Evolutionary conservation across 768 basidiomycete species (phyloP).

Genomic region (Pleurotus sapidus): DNA sequence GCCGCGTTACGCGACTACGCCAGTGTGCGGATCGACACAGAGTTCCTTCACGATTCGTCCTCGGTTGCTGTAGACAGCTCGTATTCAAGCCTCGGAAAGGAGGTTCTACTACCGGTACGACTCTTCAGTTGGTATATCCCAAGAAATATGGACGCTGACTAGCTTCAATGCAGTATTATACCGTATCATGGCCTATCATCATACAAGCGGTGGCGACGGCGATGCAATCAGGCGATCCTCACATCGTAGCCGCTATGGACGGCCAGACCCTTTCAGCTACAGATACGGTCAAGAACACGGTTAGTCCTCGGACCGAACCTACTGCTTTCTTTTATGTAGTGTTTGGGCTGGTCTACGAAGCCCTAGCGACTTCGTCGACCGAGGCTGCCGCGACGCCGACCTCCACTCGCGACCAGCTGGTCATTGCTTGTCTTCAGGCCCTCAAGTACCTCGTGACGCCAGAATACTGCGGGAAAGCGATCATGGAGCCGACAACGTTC

Average conservation of each 20-base stretch:
- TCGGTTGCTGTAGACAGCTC: slow-evolving; percentile 76
- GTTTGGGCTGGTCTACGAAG: slow-evolving; percentile 94
- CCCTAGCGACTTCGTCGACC: slow-evolving; percentile 63
- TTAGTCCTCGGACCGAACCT: slow-evolving; percentile 52
- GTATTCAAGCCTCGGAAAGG: slow-evolving; percentile 85
- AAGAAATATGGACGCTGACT: not conserved
- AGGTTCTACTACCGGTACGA: slow-evolving; percentile 86
- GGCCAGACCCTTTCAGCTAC: slow-evolving; percentile 46
- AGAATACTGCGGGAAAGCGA: slow-evolving; percentile 76
- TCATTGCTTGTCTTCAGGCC: slow-evolving; percentile 68
- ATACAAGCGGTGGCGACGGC: slow-evolving; percentile 81
- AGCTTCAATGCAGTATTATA: slow-evolving; percentile 67
- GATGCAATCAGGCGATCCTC: slow-evolving; percentile 68
- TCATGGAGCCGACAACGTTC: slow-evolving; percentile 80
- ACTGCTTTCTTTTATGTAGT: slow-evolving; percentile 82
- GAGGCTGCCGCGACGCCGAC: slow-evolving; percentile 43
- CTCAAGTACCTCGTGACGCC: slow-evolving; percentile 78
- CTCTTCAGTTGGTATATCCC: too few species aligned
- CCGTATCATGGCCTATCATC: slow-evolving; percentile 76
- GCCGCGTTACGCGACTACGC: slow-evolving; percentile 90
- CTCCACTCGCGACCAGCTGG: slow-evolving; percentile 40
- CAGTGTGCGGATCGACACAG: slow-evolving; percentile 84
- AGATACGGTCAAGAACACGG: slow-evolving; percentile 19
- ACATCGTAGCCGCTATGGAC: slow-evolving; percentile 79
- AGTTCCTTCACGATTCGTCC: slow-evolving; percentile 74